Base-by-base conservation (phyloP, 768 basidiomycete genomes). In the Lentinula detonsa region DNA sequence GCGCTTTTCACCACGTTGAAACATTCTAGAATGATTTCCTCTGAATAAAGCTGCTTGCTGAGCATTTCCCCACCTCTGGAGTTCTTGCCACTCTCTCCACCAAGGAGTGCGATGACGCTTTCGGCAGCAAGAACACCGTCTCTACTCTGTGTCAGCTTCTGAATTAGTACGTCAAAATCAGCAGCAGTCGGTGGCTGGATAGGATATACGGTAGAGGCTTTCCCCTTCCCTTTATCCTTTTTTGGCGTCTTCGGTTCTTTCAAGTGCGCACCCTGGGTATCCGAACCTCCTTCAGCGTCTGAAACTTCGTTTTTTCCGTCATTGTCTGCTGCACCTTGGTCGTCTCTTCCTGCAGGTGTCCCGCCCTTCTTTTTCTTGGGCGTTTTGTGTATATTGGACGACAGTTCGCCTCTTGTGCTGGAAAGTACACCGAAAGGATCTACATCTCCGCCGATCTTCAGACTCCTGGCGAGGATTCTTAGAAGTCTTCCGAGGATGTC, bases 21-120 rank as follows among this genome's bases (percentile, higher is more conserved):
- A 73, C 94, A 93, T 0, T 82, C 76, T 0, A 86, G 86, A 63
- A 99, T 92, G 10, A 95, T 79, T 69, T 99, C 97, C 71, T 98
- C 94, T 0, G 96, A 97, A 71, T 96, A 96, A 8, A 98, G 76
- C 90, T 95, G 67, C 6, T 42, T 56, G 23, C 46, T 60, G 28
- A 61, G 48, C 28, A 34, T 35, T 49, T 59, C 43, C 21, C 40
- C 56, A 23, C 43, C 35, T 49, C 23, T 46, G 18, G 48, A n/a
- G 57, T 15, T 45, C 37, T 48, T 83, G 59, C 96, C 75, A 23
- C 89, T 80, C 64, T 93, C 91, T 35, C 87, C 87, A 2, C 85
- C 84, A 33, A 98, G 79, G 5, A 97, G 71, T 0, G 88, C 84
- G 64, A 96, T 79, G 62, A 85, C 88, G 65, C 90, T 93, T 69